Base-by-base conservation (phyloP, 2,329 filamentous ascomycete species). In the Phyllosticta paracitricarpa region DNA sequence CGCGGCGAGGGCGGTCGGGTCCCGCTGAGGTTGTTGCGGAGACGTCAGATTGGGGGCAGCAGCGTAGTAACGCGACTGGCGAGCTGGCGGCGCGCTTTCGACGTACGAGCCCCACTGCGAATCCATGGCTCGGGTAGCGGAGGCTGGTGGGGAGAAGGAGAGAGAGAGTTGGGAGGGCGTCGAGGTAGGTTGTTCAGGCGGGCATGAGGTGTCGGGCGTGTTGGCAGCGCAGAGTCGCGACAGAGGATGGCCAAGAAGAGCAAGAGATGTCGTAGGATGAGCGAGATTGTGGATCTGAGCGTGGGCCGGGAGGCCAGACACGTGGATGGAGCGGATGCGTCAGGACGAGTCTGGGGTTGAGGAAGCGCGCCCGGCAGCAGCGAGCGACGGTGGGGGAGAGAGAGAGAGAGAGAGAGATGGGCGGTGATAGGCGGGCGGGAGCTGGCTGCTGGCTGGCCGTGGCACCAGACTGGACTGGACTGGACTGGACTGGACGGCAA, bases 1-100 rank as follows among this genome's bases (percentile, higher is more conserved):
- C 64, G 69, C 69, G 63, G 68, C 62, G 33, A 71, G 66, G 62
- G 68, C 63, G 65, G 64, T 68, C 61, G 69, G 66, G 65, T 73
- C 71, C 56, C 71, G 62, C 62, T 68, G 67, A 53, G 67, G 57
- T 54, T 72, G 71, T 63, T 63, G 72, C 69, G 63, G 72, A 54
- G 71, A 67, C 25, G 69, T 63, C 40, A 65, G 55, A 64, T 61
- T 69, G 63, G 73, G 71, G 58, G 72, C 68, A 67, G 68, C 68
- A 52, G 58, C 58, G 48, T 61, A 57, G 68, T 75, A 75, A 64
- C 72, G 60, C 60, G 60, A 54, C 51, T 62, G 60, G 56, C 60
- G 60, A 56, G 56, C 40, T n/a, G 56, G 40, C 33, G 64, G 66
- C 61, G 71, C 67, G 60, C 52, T 62, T 35, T 62, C 60, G 60